Base-by-base conservation (phyloP, 805 yeast genomes). In the Hanseniaspora guilliermondii region DNA sequence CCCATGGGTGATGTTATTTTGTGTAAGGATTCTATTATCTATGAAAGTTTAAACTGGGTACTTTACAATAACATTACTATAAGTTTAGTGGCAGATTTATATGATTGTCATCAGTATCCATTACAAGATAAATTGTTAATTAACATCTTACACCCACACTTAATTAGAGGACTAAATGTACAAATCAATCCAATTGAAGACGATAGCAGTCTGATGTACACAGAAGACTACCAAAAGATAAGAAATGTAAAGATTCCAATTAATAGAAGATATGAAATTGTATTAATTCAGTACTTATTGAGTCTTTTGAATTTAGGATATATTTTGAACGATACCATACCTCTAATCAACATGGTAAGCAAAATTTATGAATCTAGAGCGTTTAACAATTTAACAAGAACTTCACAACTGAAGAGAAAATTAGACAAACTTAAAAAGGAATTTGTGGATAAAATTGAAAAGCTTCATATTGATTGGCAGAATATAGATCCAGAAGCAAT, bases 101-200 rank as follows among this genome's bases (percentile, higher is more conserved):
- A 65, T 52, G 75, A 75, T 57, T 50, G 54, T 21, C 79, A 76
- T 60, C 79, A 76, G 57, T 67, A 77, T 66, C 79, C 81, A 4
- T 60, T 77, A 2, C 69, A 77, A 39, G 74, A 77, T 14, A 78
- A 82, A 17, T 61, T 79, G 36, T 78, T 80, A 0, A 63, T 79
- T 1, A 79, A 78, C 59, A 65, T 75, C 6, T 68, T 60, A 46
- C 85, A 80, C 64, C 82, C 84, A 1, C 77, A 78, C 60, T 77
- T 80, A 32, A 72, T 74, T 56, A 63, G 83, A 54, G 76, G 78
- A 11, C 64, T 78, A 48, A 77, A 77, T 68, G 70, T 79, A 36
- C 77, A 74, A 60, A 73, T 77, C 2, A 59, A 57, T 25, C 57
- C 57, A 33, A 38, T 67, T 35, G 66, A 60, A 12, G 49, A 63